Evolutionary conservation across 305 asterid species (phyloP), one percentile per base, ranked within the genome.

Genomic region (Withania somnifera): DNA sequence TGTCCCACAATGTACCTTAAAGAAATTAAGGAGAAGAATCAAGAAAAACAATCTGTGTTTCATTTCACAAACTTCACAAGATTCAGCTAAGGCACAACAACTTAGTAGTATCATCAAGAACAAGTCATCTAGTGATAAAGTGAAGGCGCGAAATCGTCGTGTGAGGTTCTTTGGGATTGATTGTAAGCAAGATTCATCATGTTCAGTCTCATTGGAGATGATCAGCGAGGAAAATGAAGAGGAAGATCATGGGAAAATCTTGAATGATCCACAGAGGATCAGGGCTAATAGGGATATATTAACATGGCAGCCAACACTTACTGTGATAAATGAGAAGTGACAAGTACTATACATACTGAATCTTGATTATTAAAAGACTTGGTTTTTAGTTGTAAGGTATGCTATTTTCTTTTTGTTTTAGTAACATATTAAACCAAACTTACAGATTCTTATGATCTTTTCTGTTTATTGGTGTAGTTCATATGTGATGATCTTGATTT

Each of bases 281-380:
- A 90, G 87, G 88, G 61, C 82, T 57, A 57, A 11, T 79, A 85
- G 87, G 85, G 84, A 53, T 51, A 81, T 82, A 24, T 30, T 79
- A 78, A 80, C 84, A 45, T 91, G 97, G 94, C 87, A 89, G 83
- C 92, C 95, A 75, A 85, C 94, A 34, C 85, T 92, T 73, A 53
- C 86, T 83, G 87, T 91, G 7, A 89, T 91, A 69, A 83, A 28
- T 17, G 94, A 91, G 60, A 79, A 57, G 20, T 67, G 76, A 9
- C 6, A 68, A 68, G 53, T 11, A 38, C 32, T 68, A 68, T 19
- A 20, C 8, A 38, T 63, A 14, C 13, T 36, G 7, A 28, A 26
- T 61, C 22, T 5, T n/a, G 78, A 76, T 68, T 47, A 34, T 14
- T 53, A 76, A 45, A 30, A 63, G 56, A 28, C 60, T 38, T 81